These are phyloP conservation scores for Crotalaria pallida DNA, from an alignment of 306 rosid genomes.

Conservation along the genomic window DNA sequence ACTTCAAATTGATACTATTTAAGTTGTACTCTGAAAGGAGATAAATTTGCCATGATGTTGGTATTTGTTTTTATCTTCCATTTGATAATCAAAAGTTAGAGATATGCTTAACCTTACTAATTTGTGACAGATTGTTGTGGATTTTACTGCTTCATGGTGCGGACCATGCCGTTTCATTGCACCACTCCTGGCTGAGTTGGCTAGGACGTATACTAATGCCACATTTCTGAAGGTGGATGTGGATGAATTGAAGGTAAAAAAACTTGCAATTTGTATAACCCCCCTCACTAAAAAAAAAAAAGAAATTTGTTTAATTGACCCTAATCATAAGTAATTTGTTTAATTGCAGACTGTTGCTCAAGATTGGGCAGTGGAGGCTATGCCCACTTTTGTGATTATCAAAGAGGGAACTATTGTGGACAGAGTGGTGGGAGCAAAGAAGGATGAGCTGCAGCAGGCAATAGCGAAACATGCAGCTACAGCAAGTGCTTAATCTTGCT, in stretches of 20 bases:
- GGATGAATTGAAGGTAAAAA: constrained; percentile 74
- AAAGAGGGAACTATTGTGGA: constrained; percentile 75
- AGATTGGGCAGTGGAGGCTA: constrained; percentile 96
- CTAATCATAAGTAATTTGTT: background rate
- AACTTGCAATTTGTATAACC: background rate
- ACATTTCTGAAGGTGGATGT: constrained; percentile 82
- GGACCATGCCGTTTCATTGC: constrained; percentile 91
- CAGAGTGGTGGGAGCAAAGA: constrained; percentile 87
- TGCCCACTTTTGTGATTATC: constrained; percentile 90
- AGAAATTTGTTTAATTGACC: background rate
- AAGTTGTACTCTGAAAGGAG: background rate
- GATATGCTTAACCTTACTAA: background rate
- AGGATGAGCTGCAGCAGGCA: constrained; percentile 68
- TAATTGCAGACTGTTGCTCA: constrained; percentile 63
- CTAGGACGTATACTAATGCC: constrained; percentile 52
- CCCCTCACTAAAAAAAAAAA: background rate
- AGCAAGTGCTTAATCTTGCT: constrained; percentile 39
- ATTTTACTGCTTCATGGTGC: constrained; percentile 97
- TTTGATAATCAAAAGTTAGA: background rate
- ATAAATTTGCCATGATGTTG: background rate
- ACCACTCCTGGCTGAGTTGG: constrained; percentile 71
- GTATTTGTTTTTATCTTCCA: background rate
- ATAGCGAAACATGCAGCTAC: constrained; percentile 47
- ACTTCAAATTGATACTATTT: background rate
- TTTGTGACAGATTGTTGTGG: constrained; percentile 58